phyloP scores from a whole-genome alignment of 2,329 filamentous ascomycete species.

The Cephalotrichum gorgonifer region DNA sequence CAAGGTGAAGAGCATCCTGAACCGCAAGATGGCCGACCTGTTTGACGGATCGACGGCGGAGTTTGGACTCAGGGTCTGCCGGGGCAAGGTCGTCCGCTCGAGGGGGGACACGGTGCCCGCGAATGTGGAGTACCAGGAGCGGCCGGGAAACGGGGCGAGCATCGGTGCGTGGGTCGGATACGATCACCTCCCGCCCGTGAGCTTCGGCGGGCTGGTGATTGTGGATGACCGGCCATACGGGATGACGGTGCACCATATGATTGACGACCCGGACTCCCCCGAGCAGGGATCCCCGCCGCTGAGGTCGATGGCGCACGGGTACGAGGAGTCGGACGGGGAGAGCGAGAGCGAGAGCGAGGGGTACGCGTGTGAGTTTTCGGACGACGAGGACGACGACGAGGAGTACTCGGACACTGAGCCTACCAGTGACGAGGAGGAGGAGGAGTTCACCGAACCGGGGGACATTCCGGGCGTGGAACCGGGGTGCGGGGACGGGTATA shows the following conservation, averaged over 20 bases:
- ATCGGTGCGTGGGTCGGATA: conserved; percentile 85
- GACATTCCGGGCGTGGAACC: conserved; percentile 72
- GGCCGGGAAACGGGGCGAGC: conserved; percentile 76
- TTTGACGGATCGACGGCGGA: conserved; percentile 50
- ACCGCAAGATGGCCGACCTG: conserved; percentile 52
- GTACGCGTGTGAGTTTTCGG: conserved; percentile 51
- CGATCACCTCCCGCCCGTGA: conserved; percentile 80
- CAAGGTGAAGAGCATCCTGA: conserved; percentile 62
- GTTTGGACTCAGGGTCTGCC: conserved; percentile 61
- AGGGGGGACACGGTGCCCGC: conserved; percentile 33
- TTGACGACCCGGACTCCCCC: conserved; percentile 55
- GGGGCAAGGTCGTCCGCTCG: conserved; percentile 56
- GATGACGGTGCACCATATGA: conserved; percentile 95
- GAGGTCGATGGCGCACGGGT: conserved; percentile 5
- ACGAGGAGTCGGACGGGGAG: conserved; percentile 16
- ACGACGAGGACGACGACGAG: conserved; percentile 32
- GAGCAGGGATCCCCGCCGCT: conserved; percentile 1
- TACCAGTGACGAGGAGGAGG: conserved; percentile 42
- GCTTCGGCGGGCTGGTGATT: conserved; percentile 77
- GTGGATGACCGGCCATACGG: conserved; percentile 79
- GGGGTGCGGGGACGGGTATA: conserved; percentile 64
- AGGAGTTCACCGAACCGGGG: conserved; percentile 51
- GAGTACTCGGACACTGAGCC: conserved; percentile 42
- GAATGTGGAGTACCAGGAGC: conserved; percentile 70
- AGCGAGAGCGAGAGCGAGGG: conserved; percentile 39